Evolutionary conservation across 2,329 filamentous ascomycete species (phyloP).

Genomic region (Escovopsis sp.): DNA sequence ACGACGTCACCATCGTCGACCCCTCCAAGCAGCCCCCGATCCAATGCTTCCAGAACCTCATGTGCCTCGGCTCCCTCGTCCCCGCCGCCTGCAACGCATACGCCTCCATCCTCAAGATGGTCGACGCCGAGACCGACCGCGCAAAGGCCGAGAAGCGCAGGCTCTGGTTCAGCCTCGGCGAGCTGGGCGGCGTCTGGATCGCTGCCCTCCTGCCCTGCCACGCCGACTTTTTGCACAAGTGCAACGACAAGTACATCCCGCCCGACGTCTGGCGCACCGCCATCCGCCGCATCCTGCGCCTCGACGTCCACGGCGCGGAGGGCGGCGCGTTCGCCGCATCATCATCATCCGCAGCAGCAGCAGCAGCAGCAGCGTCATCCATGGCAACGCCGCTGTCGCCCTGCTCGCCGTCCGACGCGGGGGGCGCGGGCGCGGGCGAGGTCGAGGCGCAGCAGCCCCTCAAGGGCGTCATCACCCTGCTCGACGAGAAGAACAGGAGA

Average conservation of each 20-base stretch:
- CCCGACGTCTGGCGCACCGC: constrained; percentile 39
- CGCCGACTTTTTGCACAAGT: constrained; percentile 9
- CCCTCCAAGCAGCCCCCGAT: constrained; percentile 24
- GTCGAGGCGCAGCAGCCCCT: constrained; percentile 30
- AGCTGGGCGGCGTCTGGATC: constrained; percentile 35
- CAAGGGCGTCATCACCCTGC: constrained; percentile 35
- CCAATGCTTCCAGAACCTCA: constrained; percentile 40
- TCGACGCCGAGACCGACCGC: constrained; percentile 34
- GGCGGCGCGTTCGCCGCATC: neutral
- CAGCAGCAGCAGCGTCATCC: too few relatives aligned
- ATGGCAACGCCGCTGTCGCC: neutral
- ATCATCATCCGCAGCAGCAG: too few relatives aligned
- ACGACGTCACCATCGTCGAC: constrained; percentile 22
- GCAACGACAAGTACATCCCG: constrained; percentile 31
- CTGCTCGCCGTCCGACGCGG: neutral
- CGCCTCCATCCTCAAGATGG: constrained; percentile 35
- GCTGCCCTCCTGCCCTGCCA: constrained; percentile 5
- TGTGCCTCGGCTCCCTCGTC: constrained; percentile 43
- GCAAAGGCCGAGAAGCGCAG: constrained; percentile 28
- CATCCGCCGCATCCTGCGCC: constrained; percentile 37
- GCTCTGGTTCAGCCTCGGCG: constrained; percentile 29
- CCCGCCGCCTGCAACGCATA: constrained; percentile 45
- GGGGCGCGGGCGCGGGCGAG: constrained; percentile 1
- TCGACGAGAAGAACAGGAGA: constrained; percentile 34
- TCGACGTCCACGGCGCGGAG: constrained; percentile 42